A percentile compares a stretch with the other conserved stretches of the same genome.
Conservation (phyloP, 768 basidiomycete genomes). For the Calocybe cyanea region DNA sequence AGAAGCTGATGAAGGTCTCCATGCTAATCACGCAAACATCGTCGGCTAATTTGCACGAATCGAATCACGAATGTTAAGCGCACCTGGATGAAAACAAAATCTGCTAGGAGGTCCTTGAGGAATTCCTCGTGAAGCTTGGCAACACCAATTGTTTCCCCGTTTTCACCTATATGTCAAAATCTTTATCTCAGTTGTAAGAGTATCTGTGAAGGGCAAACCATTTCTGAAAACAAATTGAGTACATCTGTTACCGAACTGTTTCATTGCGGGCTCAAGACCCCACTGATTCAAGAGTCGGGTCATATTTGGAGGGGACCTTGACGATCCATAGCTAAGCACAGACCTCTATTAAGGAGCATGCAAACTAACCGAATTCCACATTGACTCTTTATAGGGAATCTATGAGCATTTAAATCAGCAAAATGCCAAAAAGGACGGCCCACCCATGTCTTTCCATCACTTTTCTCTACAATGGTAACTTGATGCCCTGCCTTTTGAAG, state of each 20-base stretch:
- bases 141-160: conserved; percentile 39
- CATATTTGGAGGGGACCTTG: conserved; percentile 51
- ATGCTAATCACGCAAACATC: conserved; percentile 34
- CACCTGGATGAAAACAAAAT: conserved; percentile 28
- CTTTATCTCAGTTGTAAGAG: conserved; percentile 1
- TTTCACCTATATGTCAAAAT: conserved; percentile 29
- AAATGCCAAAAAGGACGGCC: too few species aligned
- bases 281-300: conserved; percentile 52
- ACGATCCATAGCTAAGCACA: not conserved
- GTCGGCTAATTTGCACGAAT: not conserved
- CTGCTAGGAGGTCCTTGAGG: conserved; percentile 34
- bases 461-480: conserved; percentile 54
- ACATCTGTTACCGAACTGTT: conserved; percentile 31
- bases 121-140: conserved; percentile 47
- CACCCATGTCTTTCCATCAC: conserved; percentile 38
- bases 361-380: conserved; percentile 40
- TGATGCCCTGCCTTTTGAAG: conserved; percentile 55
- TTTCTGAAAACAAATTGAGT: conserved; percentile 26
- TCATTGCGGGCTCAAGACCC: conserved; percentile 45
- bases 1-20: conserved; percentile 48
- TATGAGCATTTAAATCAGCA: not conserved
- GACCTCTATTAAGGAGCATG: not conserved
- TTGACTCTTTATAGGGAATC: conserved; percentile 22
- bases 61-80: conserved; percentile 4
- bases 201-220: conserved; percentile 13